Conservation (phyloP, 768 basidiomycete genomes). For the Daedaleopsis nitida region DNA sequence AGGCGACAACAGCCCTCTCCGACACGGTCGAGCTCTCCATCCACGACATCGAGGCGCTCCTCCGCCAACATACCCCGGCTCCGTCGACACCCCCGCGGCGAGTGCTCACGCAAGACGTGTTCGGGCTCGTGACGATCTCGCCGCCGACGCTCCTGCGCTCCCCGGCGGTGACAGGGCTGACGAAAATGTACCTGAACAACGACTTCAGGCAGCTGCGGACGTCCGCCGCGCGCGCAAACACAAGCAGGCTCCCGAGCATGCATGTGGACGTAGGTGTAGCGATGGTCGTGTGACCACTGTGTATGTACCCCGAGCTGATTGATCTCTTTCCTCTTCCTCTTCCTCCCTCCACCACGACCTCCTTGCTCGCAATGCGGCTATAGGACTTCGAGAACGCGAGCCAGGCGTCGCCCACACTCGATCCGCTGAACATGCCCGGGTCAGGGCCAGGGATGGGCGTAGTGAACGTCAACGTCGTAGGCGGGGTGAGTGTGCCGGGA, state of each 20-base stretch:
- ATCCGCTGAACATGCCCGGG: constrained; percentile 26
- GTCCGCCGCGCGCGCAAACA: constrained; percentile 74
- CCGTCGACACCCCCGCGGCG: constrained; percentile 59
- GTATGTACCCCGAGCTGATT: background rate
- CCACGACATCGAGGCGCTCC: constrained; percentile 46
- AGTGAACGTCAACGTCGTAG: background rate
- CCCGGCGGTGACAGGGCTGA: constrained; percentile 73
- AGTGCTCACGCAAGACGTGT: constrained; percentile 53
- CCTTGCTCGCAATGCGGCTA: constrained; percentile 9
- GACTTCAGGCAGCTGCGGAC: constrained; percentile 81
- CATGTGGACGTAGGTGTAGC: constrained; percentile 68
- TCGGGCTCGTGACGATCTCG: constrained; percentile 66
- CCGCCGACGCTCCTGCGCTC: constrained; percentile 73
- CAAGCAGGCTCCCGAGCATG: constrained; percentile 83
- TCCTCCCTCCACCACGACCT: background rate
- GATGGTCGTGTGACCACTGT: constrained; percentile 29
- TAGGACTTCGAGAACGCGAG: constrained; percentile 38
- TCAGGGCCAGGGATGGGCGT: constrained; percentile 1
- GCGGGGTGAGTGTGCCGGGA: background rate
- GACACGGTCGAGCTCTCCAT: constrained; percentile 41
- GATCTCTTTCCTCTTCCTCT: background rate
- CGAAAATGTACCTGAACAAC: constrained; percentile 80
- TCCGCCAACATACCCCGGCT: constrained; percentile 40
- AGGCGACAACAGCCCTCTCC: constrained; percentile 34
- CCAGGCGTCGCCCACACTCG: constrained; percentile 32